Base-by-base conservation (phyloP, 805 yeast species). In the Metahyphopichia silvanorum region DNA sequence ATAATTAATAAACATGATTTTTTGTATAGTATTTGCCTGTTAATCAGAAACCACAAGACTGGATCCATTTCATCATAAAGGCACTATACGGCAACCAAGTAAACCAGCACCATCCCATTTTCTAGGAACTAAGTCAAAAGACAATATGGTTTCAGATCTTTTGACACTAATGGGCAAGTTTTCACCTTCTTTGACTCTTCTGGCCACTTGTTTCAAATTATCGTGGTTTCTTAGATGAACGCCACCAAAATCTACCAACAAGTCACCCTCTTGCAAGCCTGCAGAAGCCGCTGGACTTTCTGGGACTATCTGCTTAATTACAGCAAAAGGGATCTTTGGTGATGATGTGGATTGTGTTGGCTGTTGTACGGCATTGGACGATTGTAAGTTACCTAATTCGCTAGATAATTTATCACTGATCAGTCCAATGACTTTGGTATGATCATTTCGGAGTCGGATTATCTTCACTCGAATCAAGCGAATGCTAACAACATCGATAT, bases 401-500 rank as follows among this genome's bases (percentile, higher is more conserved):
- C 60, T 56, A 4, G 61, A 47, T 41, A 87, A 52, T 23, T 69
- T 68, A 6, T 34, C 38, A 21, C 76, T 77, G 6, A 86, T 53
- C 15, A 63, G 53, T 4, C 57, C 51, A 44, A 79, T 51, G 6
- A 86, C 58, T 11, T 47, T 53, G 29, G 64, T 66, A 41, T 79
- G 66, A 56, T 91, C 97, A 48, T 87, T 89, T 37, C 81, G 66
- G 24, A 83, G 62, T 32, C 83, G 65, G 21, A 83, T 77, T 20
- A 89, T 76, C 47, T 72, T 74, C 7, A 78, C 72, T 37, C 96
- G 62, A 1, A 79, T 51, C 7, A 73, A 53, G 33, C 95, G 63
- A 9, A 87, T 66, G 14, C 63, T 49, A 11, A 87, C 76, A 4
- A 91, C 83, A 47, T 91, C 95, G 17, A 91, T 70, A 49, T 91